phyloP scores from a whole-genome alignment of 768 basidiomycete species.

The Boletus pseudo-olivaceus region DNA sequence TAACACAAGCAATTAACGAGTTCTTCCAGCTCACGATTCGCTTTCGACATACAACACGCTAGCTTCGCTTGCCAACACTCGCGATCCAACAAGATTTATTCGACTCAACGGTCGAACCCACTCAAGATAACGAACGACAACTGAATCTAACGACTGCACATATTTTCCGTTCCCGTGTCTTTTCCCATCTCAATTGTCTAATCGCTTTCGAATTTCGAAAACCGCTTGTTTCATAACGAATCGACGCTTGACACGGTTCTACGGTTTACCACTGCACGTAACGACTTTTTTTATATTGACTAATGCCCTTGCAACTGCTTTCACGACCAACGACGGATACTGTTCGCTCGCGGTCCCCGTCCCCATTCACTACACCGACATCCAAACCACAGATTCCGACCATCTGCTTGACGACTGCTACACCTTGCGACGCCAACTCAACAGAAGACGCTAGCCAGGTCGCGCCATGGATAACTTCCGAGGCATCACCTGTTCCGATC shows the following conservation, averaged over 20 bases:
- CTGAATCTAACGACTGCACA: constrained; percentile 24
- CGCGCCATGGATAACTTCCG: constrained; percentile 20
- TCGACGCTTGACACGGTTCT: constrained; percentile 19
- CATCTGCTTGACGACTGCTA: constrained; percentile 68
- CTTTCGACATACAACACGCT: constrained; percentile 15
- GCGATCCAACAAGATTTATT: constrained; percentile 17
- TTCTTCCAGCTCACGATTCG: constrained; percentile 22
- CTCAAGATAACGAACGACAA: constrained; percentile 20
- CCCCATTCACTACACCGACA: constrained; percentile 26
- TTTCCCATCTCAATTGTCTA: background rate
- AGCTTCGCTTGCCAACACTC: constrained; percentile 11
- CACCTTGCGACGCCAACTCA: constrained; percentile 50
- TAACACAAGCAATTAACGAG: constrained; percentile 25
- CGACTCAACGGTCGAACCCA: constrained; percentile 11
- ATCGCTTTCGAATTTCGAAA: constrained; percentile 15
- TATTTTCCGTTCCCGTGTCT: background rate
- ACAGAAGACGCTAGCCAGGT: constrained; percentile 27
- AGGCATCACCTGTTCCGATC: constrained; percentile 15
- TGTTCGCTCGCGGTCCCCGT: constrained; percentile 23
- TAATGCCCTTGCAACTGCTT: constrained; percentile 31
- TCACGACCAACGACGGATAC: constrained; percentile 30
- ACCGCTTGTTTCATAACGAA: constrained; percentile 23
- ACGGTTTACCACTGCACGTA: constrained; percentile 21
- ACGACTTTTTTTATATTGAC: constrained; percentile 20
- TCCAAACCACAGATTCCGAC: constrained; percentile 46